Percentiles rank a stretch among this genome's conserved stretches.
phyloP scores from a whole-genome alignment of 192 early-diverging fungal genomes.

The Glomus cerebriforme region DNA sequence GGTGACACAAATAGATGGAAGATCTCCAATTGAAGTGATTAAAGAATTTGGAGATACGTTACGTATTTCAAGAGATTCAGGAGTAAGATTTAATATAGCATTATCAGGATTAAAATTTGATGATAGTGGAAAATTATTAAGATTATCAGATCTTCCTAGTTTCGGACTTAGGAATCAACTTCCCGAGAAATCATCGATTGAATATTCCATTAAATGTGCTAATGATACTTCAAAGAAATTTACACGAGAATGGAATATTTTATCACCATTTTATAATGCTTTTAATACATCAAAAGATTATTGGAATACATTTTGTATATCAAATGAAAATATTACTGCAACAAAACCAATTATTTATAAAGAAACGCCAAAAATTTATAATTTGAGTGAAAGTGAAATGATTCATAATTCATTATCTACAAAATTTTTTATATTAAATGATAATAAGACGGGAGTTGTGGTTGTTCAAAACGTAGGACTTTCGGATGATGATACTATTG shows the following conservation, averaged over 20 bases:
- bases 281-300: neutral
- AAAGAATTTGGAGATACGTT: neutral
- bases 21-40: neutral
- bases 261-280: neutral
- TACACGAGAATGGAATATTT: neutral
- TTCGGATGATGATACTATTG: neutral
- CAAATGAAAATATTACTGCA: neutral
- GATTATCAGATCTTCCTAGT: neutral
- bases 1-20: neutral
- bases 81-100: neutral
- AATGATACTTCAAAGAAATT: too few species aligned
- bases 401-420: neutral
- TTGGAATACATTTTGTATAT: neutral
- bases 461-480: neutral
- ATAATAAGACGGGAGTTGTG: neutral
- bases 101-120: neutral
- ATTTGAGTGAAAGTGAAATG: neutral
- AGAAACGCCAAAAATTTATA: neutral
- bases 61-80: neutral
- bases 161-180: neutral
- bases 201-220: too few species aligned
- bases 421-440: neutral
- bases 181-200: neutral
- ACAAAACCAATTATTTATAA: too few species aligned
- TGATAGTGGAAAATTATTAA: neutral